These are phyloP conservation scores for Mortierella sp. DNA, from an alignment of 371 early-diverging fungal species.

Conservation along the genomic window DNA sequence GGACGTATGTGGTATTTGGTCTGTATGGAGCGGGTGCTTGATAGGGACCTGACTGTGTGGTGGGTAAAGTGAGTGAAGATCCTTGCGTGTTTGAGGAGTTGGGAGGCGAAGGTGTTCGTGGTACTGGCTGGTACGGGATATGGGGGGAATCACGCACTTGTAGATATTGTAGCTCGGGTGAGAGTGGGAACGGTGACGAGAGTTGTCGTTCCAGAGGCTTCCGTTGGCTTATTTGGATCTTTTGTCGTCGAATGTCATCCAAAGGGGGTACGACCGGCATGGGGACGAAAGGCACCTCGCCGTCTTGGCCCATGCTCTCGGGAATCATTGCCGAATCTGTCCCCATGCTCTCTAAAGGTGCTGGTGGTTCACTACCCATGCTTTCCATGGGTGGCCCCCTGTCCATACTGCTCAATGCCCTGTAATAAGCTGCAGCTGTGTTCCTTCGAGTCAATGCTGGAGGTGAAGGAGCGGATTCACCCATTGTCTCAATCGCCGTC, in stretches of 20 bases:
- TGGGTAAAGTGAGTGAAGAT: background rate
- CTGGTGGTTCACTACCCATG: background rate
- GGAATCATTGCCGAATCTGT: slow-evolving; percentile 15
- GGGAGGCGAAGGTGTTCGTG: slow-evolving; percentile 2
- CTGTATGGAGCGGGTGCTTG: slow-evolving; percentile 19
- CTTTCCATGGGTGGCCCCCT: no score
- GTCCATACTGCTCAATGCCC: slow-evolving; percentile 14
- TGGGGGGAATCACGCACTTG: slow-evolving; percentile 25
- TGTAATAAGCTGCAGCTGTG: background rate
- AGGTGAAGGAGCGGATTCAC: background rate
- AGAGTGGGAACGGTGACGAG: slow-evolving; percentile 18
- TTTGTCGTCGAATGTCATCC: slow-evolving; percentile 15
- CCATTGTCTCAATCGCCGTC: slow-evolving; percentile 8
- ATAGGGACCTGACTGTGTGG: background rate
- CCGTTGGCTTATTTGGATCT: slow-evolving; percentile 19
- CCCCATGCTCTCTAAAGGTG: slow-evolving; percentile 31
- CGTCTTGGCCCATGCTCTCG: slow-evolving; percentile 44
- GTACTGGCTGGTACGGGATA: slow-evolving; percentile 6
- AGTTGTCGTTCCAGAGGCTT: slow-evolving; percentile 15
- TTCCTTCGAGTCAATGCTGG: background rate
- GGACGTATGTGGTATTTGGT: slow-evolving; percentile 40
- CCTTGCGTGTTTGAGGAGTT: background rate
- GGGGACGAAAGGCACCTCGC: slow-evolving; percentile 2
- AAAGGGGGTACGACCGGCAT: slow-evolving; percentile 16
- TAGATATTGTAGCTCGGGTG: slow-evolving; percentile 45